phyloP scores from a whole-genome alignment of 257 asterid species.

The Primulina eburnea region DNA sequence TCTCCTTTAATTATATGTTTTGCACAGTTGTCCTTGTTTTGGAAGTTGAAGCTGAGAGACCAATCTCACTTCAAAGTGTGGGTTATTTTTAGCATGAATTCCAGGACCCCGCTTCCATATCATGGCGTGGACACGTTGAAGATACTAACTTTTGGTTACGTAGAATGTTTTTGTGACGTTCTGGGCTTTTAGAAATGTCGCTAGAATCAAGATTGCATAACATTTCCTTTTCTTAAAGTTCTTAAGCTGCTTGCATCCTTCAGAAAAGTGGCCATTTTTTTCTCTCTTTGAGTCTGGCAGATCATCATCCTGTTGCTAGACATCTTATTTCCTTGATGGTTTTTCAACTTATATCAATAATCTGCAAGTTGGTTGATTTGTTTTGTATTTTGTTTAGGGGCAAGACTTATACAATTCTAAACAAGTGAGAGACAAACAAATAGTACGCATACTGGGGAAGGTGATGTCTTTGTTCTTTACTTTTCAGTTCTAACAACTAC shows the following conservation, averaged over 20 bases:
- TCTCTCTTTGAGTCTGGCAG: slow-evolving; percentile 6
- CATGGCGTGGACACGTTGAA: background rate
- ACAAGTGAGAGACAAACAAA: slow-evolving; percentile 91
- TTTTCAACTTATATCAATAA: slow-evolving; percentile 3
- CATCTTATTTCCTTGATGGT: slow-evolving; percentile 4
- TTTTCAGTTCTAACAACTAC: background rate
- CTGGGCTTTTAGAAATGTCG: background rate
- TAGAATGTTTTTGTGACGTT: background rate
- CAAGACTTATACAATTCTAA: slow-evolving; percentile 82
- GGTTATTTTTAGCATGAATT: background rate
- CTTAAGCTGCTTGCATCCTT: slow-evolving; percentile 20
- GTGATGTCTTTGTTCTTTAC: slow-evolving; percentile 31
- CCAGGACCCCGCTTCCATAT: slow-evolving; percentile 6
- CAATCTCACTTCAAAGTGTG: background rate
- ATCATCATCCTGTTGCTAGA: slow-evolving; percentile 7
- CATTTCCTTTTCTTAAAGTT: slow-evolving; percentile 5
- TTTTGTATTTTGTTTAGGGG: slow-evolving; percentile 44
- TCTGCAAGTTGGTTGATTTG: slow-evolving; percentile 19
- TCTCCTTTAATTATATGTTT: slow-evolving; percentile 1
- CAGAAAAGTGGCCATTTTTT: background rate
- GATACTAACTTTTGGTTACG: background rate
- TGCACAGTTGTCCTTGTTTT: background rate
- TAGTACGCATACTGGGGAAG: slow-evolving; percentile 94
- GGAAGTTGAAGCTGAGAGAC: slow-evolving; percentile 5
- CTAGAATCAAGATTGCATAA: background rate